Conservation (phyloP, 371 early-diverging fungal genomes). For the Rhizopus sp. region DNA sequence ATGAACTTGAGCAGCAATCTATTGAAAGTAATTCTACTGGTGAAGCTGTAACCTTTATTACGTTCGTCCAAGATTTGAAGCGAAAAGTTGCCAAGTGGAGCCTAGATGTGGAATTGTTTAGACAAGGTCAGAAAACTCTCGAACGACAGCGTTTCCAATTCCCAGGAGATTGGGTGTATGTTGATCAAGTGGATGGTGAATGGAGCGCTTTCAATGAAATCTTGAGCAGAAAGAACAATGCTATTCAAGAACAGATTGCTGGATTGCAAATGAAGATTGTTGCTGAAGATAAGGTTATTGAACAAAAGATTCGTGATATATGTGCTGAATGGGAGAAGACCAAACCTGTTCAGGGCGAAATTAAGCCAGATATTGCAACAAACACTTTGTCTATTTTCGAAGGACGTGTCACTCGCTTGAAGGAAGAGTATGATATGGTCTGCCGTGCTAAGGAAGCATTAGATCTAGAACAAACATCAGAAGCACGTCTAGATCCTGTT, state of each 20-base stretch:
- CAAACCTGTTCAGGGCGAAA: slow-evolving; percentile 95
- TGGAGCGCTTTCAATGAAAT: slow-evolving; percentile 98
- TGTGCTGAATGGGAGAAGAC: slow-evolving; percentile 91
- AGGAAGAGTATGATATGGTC: slow-evolving; percentile 89
- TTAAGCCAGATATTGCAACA: slow-evolving; percentile 86
- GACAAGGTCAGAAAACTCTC: slow-evolving; percentile 89
- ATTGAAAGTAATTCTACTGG: slow-evolving; percentile 85
- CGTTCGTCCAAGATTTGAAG: slow-evolving; percentile 95
- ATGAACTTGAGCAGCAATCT: slow-evolving; percentile 87
- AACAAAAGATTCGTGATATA: slow-evolving; percentile 84
- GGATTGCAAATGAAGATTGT: slow-evolving; percentile 90
- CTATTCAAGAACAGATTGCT: slow-evolving; percentile 93
- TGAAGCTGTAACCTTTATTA: slow-evolving; percentile 93
- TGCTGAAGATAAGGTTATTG: slow-evolving; percentile 86
- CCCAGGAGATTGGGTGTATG: slow-evolving; percentile 93
- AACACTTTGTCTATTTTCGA: slow-evolving; percentile 87
- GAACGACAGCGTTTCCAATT: slow-evolving; percentile 95
- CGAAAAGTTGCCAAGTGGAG: slow-evolving; percentile 86
- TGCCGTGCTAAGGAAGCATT: slow-evolving; percentile 94
- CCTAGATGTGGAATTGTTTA: slow-evolving; percentile 83
- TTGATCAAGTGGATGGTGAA: slow-evolving; percentile 96
- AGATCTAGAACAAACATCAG: slow-evolving; percentile 70
- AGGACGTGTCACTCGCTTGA: slow-evolving; percentile 78
- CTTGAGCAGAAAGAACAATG: slow-evolving; percentile 84
- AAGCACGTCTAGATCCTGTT: slow-evolving; percentile 82